Evolutionary conservation across 2,329 filamentous ascomycete genomes (phyloP).

Genomic region (Huntiella savannae): DNA sequence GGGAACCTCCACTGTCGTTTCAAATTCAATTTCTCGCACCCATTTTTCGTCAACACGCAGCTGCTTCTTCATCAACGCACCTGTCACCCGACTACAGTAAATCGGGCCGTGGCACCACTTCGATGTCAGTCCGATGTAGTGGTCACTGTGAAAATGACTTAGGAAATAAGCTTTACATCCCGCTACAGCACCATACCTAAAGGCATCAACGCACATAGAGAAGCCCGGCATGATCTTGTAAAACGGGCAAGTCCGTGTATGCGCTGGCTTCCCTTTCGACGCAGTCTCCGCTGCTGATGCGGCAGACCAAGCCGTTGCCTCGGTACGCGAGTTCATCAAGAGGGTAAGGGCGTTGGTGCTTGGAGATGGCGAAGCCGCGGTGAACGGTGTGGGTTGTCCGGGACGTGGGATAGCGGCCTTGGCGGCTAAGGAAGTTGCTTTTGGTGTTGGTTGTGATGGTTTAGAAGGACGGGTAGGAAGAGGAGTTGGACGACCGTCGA

Average conservation of each 20-base stretch:
- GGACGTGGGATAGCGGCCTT: slow-evolving; percentile 54
- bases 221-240: slow-evolving; percentile 96
- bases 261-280: slow-evolving; percentile 67
- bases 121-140: slow-evolving; percentile 79
- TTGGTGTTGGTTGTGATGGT: background rate
- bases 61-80: slow-evolving; percentile 71
- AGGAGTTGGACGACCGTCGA: slow-evolving; percentile 61
- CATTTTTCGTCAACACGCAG: slow-evolving; percentile 71
- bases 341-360: slow-evolving; percentile 66
- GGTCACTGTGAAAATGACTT: slow-evolving; percentile 94
- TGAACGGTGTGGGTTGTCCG: slow-evolving; percentile 64
- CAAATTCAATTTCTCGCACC: slow-evolving; percentile 72
- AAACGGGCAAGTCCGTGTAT: slow-evolving; percentile 83
- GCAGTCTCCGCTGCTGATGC: slow-evolving; percentile 65
- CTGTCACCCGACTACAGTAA: slow-evolving; percentile 87
- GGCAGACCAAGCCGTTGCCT: slow-evolving; percentile 74
- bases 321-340: slow-evolving; percentile 80
- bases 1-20: slow-evolving; percentile 58
- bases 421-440: slow-evolving; percentile 36
- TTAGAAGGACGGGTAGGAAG: slow-evolving; percentile 20
- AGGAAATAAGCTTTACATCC: slow-evolving; percentile 90
- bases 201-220: slow-evolving; percentile 85
- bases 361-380: slow-evolving; percentile 18
- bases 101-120: slow-evolving; percentile 88
- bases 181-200: slow-evolving; percentile 82